phyloP scores from a whole-genome alignment of 257 asterid genomes.

The Lantana camara region DNA sequence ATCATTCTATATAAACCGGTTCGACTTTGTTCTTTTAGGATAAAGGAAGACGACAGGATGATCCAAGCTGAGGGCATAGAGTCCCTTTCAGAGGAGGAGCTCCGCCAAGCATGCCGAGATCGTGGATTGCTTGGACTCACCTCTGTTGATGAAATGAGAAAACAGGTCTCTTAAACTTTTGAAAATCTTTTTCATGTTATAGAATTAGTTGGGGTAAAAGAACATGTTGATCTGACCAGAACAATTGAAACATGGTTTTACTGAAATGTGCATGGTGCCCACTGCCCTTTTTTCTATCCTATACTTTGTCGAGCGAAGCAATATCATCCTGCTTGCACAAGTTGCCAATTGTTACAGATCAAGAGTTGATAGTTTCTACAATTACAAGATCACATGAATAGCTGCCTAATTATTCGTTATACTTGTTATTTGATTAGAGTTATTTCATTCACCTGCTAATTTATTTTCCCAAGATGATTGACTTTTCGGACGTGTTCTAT shows the following conservation, averaged over 20 bases:
- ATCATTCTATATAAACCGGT: constrained; percentile 11
- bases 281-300: constrained; percentile 4
- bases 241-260: neutral
- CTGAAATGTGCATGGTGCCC: constrained; percentile 6
- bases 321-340: constrained; percentile 8
- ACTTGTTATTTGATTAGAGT: too few species aligned
- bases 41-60: constrained; percentile 83
- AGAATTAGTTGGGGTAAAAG: constrained; percentile 18
- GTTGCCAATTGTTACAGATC: constrained; percentile 1
- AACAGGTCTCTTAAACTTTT: constrained; percentile 60
- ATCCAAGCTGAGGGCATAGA: constrained; percentile 93
- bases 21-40: constrained; percentile 46
- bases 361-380: neutral
- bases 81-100: constrained; percentile 93
- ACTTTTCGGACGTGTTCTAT: constrained; percentile 1
- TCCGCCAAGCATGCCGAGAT: constrained; percentile 95
- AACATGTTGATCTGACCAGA: constrained; percentile 12
- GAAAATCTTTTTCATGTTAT: constrained; percentile 14
- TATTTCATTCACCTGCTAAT: too few species aligned
- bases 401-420: too few species aligned
- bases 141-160: constrained; percentile 93
- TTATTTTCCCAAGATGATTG: constrained; percentile 19
- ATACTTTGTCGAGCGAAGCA: constrained; percentile 18
- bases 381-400: too few species aligned
- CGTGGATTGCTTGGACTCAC: constrained; percentile 92